A percentile compares a stretch with the other conserved stretches of the same genome.
phyloP scores from a whole-genome alignment of 768 basidiomycete species.

The Leucosporidium creatinivorum region DNA sequence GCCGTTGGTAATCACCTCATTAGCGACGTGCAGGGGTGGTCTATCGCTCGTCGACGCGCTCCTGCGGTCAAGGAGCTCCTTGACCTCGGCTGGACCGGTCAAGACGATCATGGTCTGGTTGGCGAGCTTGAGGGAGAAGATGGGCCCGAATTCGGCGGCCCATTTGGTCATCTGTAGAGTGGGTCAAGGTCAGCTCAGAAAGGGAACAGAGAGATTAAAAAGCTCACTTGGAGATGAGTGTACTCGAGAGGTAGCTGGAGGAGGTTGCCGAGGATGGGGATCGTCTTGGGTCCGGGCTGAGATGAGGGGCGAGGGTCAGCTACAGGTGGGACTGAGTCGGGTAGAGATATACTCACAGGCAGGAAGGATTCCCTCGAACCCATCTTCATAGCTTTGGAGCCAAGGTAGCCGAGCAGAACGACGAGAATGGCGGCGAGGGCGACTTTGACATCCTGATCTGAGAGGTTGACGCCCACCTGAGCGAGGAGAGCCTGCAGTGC shows the following conservation, averaged over 20 bases:
- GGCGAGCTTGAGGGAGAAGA: conserved; percentile 21
- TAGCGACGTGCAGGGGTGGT: conserved; percentile 19
- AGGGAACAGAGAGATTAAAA: not conserved
- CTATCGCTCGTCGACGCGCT: conserved; percentile 11
- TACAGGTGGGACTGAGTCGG: too few relatives aligned
- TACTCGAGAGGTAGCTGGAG: conserved; percentile 21
- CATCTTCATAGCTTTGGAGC: not conserved
- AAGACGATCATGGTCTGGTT: too few relatives aligned
- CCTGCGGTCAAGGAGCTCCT: conserved; percentile 21
- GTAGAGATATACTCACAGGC: not conserved
- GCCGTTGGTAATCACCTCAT: conserved; percentile 7
- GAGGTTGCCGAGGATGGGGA: conserved; percentile 23
- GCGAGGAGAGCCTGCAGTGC: too few relatives aligned
- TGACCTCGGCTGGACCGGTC: conserved; percentile 9
- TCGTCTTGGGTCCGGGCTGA: conserved; percentile 8
- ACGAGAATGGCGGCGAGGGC: not conserved
- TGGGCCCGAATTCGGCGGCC: conserved; percentile 21
- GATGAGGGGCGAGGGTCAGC: not conserved
- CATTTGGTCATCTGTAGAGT: conserved; percentile 10
- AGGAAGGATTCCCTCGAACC: conserved; percentile 11
- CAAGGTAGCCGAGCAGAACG: not conserved
- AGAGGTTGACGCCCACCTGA: too few relatives aligned
- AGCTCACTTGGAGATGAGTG: conserved; percentile 14
- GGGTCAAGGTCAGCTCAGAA: too few relatives aligned
- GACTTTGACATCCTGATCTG: not conserved